These are phyloP conservation scores for Gloeopeniophorella convolvens DNA, from an alignment of 768 basidiomycete genomes.

Conservation along the genomic window DNA sequence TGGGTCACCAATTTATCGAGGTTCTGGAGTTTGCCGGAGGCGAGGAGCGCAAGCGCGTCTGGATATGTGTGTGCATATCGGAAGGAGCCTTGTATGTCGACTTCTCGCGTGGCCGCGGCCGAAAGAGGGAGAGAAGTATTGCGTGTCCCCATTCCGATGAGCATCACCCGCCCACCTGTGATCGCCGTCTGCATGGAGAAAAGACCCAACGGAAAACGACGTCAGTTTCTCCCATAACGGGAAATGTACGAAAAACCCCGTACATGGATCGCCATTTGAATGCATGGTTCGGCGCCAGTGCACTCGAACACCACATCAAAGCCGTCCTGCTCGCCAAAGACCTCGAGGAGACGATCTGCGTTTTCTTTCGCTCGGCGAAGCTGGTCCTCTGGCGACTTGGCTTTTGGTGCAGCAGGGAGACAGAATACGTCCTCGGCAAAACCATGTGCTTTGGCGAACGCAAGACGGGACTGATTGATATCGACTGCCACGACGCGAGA, in stretches of 20 bases:
- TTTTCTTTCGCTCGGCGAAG: conserved; percentile 56
- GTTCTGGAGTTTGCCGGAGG: conserved; percentile 55
- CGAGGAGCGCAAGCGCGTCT: conserved; percentile 65
- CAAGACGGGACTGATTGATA: conserved; percentile 76
- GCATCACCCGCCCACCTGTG: conserved; percentile 85
- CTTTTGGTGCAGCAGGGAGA: conserved; percentile 41
- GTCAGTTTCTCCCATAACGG: conserved; percentile 4
- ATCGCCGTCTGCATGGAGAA: conserved; percentile 54
- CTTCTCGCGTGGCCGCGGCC: conserved; percentile 77
- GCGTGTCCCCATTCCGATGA: conserved; percentile 92
- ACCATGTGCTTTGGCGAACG: conserved; percentile 68
- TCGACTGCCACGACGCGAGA: conserved; percentile 71
- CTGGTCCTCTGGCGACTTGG: conserved; percentile 50
- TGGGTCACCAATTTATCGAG: conserved; percentile 77
- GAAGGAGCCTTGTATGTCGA: conserved; percentile 90
- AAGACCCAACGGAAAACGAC: conserved; percentile 14
- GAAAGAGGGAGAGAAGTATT: conserved; percentile 79
- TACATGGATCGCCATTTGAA: conserved; percentile 87
- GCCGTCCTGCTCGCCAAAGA: conserved; percentile 62
- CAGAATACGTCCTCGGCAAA: conserved; percentile 73
- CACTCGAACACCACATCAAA: conserved; percentile 95
- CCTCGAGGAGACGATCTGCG: conserved; percentile 42
- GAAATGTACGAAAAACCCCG: conserved; percentile 31
- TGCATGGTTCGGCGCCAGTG: conserved; percentile 87
- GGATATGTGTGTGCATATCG: conserved; percentile 88